phyloP scores from a whole-genome alignment of 1,284 basidiomycete species.

The Melanopsichium pennsylvanicum region DNA sequence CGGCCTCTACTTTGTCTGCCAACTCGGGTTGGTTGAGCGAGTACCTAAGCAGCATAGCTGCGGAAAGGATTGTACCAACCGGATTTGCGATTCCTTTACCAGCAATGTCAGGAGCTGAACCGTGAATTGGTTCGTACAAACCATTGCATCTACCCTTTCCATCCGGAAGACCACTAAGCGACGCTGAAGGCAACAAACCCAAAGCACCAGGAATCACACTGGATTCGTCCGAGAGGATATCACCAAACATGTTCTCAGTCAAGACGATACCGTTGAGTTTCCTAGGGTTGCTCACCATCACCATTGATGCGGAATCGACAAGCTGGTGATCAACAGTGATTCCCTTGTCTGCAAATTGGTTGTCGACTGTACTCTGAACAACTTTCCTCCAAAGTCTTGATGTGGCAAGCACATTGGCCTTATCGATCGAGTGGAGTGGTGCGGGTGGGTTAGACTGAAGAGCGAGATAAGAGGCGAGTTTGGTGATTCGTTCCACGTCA shows the following conservation, averaged over 20 bases:
- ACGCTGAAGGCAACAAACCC: slow-evolving; percentile 93
- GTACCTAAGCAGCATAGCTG: slow-evolving; percentile 92
- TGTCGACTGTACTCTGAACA: slow-evolving; percentile 61
- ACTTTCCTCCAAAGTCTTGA: slow-evolving; percentile 89
- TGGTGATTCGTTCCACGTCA: slow-evolving; percentile 93
- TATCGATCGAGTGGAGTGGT: slow-evolving; percentile 92
- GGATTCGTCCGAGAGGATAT: slow-evolving; percentile 90
- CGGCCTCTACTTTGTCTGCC: slow-evolving; percentile 83
- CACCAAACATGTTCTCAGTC: slow-evolving; percentile 66
- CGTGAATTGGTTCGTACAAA: slow-evolving; percentile 88
- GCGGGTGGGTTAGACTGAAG: slow-evolving; percentile 81
- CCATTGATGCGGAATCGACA: slow-evolving; percentile 96
- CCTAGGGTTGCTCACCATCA: slow-evolving; percentile 88
- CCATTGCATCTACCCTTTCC: slow-evolving; percentile 75
- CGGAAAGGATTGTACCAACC: slow-evolving; percentile 94
- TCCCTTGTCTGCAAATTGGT: slow-evolving; percentile 53
- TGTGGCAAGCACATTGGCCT: slow-evolving; percentile 97
- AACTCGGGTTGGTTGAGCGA: slow-evolving; percentile 81
- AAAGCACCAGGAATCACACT: slow-evolving; percentile 98
- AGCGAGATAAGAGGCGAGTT: slow-evolving; percentile 93
- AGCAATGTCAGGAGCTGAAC: slow-evolving; percentile 88
- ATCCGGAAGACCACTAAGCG: slow-evolving; percentile 87
- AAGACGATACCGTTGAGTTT: slow-evolving; percentile 88
- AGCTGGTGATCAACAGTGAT: slow-evolving; percentile 72
- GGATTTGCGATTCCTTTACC: slow-evolving; percentile 95